Conservation (phyloP, 1,139 yeast genomes). For the Zygoascus sp. region DNA sequence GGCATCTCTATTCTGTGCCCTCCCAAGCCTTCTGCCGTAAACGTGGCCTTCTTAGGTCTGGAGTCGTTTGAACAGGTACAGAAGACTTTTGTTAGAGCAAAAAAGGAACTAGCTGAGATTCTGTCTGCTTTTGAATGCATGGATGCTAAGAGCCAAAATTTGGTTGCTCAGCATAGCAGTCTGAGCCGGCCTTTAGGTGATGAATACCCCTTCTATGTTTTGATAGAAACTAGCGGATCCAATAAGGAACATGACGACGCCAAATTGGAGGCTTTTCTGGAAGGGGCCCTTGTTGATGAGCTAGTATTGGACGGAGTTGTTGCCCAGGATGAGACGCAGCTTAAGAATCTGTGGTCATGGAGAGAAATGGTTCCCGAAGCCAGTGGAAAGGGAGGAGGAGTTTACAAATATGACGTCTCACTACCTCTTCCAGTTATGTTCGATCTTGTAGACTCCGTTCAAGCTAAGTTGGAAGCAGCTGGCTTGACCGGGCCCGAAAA, state of each 20-base stretch:
- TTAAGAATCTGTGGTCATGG: constrained; percentile 85
- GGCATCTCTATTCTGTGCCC: constrained; percentile 90
- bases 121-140: constrained; percentile 92
- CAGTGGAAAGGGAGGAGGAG: constrained; percentile 81
- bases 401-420: constrained; percentile 93
- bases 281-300: constrained; percentile 77
- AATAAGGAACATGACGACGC: constrained; percentile 58
- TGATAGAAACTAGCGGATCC: constrained; percentile 93
- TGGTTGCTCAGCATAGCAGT: constrained; percentile 50
- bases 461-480: constrained; percentile 50
- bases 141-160: constrained; percentile 72
- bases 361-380: constrained; percentile 93
- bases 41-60: constrained; percentile 85
- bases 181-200: constrained; percentile 74
- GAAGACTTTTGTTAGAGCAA: constrained; percentile 74
- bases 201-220: constrained; percentile 73
- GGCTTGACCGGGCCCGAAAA: constrained; percentile 62
- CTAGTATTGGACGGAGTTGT: constrained; percentile 86
- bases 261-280: constrained; percentile 69
- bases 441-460: constrained; percentile 70
- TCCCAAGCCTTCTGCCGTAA: constrained; percentile 80
- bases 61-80: constrained; percentile 78
- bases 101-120: constrained; percentile 74
- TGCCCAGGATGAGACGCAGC: constrained; percentile 91
- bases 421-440: constrained; percentile 77